Evolutionary conservation across 2,329 filamentous ascomycete genomes (phyloP).

Genomic region (Neonectria magnoliae): DNA sequence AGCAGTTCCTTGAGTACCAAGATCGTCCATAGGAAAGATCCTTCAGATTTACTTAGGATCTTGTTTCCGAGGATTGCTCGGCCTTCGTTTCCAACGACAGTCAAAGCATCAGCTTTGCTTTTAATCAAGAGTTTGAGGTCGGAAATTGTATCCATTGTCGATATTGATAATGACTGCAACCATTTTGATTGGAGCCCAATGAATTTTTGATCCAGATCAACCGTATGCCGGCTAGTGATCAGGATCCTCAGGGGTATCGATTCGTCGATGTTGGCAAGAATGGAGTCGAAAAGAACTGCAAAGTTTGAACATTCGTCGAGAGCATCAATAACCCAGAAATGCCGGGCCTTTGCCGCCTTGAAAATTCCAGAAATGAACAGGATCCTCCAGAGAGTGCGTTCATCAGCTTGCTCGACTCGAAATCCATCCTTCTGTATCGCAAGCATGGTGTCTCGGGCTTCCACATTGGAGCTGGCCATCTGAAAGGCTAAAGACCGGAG

Average conservation of each 20-base stretch:
- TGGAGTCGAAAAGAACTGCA: slow-evolving; percentile 39
- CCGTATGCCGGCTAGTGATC: slow-evolving; percentile 44
- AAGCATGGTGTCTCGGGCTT: slow-evolving; percentile 38
- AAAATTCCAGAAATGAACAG: slow-evolving; percentile 34
- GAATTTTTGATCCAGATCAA: slow-evolving; percentile 29
- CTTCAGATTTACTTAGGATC: slow-evolving; percentile 49
- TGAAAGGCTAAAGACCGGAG: slow-evolving; percentile 47
- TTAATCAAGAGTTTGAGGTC: slow-evolving; percentile 28
- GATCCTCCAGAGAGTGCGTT: slow-evolving; percentile 40
- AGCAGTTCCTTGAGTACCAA: slow-evolving; percentile 47
- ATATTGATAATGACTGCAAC: slow-evolving; percentile 19
- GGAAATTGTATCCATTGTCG: slow-evolving; percentile 29
- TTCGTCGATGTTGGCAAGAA: slow-evolving; percentile 39
- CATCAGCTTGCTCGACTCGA: slow-evolving; percentile 43
- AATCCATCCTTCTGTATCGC: slow-evolving; percentile 43
- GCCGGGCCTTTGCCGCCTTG: neutral
- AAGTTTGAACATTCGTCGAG: slow-evolving; percentile 35
- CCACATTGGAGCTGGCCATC: slow-evolving; percentile 34
- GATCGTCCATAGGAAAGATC: slow-evolving; percentile 50
- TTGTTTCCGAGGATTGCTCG: slow-evolving; percentile 36
- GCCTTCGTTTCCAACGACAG: slow-evolving; percentile 27
- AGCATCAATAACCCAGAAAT: slow-evolving; percentile 47
- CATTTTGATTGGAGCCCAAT: slow-evolving; percentile 16
- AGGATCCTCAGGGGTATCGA: slow-evolving; percentile 36
- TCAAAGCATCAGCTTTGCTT: slow-evolving; percentile 5